These are phyloP conservation scores for Lodderomyces jiufengensis DNA, from an alignment of 1,139 yeast genomes.

Conservation along the genomic window DNA sequence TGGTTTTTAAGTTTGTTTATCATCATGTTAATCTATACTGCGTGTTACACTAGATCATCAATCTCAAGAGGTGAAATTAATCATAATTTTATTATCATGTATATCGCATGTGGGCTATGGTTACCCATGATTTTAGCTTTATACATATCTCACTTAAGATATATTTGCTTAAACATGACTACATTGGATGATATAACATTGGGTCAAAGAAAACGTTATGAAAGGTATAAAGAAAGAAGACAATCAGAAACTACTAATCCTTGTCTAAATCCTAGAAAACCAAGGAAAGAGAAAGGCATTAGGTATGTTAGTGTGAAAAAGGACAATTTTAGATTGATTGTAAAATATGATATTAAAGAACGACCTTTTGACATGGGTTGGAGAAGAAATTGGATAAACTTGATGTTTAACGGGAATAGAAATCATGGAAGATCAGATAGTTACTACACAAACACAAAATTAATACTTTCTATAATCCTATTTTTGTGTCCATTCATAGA, in stretches of 20 bases:
- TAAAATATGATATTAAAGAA: conserved; percentile 24
- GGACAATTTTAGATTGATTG: conserved; percentile 26
- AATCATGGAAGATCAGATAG: conserved; percentile 15
- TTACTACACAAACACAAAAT: conserved; percentile 13
- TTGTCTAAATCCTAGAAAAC: conserved; percentile 12
- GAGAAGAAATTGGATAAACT: conserved; percentile 32
- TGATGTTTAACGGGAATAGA: conserved; percentile 28
- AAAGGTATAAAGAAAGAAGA: conserved; percentile 6
- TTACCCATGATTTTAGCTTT: conserved; percentile 39
- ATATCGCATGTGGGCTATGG: conserved; percentile 40
- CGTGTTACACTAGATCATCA: conserved; percentile 25
- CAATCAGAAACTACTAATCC: neutral
- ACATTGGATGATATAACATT: conserved; percentile 37
- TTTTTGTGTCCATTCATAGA: conserved; percentile 32
- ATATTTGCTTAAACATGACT: conserved; percentile 41
- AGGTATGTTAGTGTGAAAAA: conserved; percentile 31
- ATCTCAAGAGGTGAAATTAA: conserved; percentile 27
- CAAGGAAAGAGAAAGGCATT: conserved; percentile 29
- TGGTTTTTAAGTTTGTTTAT: conserved; percentile 33
- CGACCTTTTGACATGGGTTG: conserved; percentile 29
- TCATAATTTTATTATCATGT: conserved; percentile 44
- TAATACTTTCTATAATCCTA: conserved; percentile 20
- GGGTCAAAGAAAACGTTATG: conserved; percentile 23
- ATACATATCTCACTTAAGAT: conserved; percentile 32
- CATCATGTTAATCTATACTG: conserved; percentile 23